A percentile compares a stretch with the other conserved stretches of the same genome.
Conservation (phyloP, 1,139 yeast species). For the Sugiyamaella grinbergsii region DNA sequence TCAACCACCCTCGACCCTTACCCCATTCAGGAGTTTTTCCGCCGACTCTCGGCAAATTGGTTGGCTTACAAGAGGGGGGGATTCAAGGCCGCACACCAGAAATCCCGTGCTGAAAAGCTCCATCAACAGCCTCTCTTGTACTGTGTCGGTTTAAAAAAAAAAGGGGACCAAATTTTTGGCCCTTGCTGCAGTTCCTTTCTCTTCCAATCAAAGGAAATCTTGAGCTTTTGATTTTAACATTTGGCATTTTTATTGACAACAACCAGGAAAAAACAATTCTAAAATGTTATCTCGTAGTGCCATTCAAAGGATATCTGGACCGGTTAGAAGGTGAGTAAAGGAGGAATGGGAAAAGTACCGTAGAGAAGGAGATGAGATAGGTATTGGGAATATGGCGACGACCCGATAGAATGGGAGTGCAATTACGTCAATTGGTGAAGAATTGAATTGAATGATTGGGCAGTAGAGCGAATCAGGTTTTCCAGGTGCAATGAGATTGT, state of each 20-base stretch:
- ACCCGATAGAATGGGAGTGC: background rate
- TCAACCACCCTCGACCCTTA: too few relatives aligned
- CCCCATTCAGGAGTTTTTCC: too few relatives aligned
- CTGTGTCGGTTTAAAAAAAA: background rate
- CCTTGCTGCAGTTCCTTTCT: background rate
- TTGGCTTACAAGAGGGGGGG: too few relatives aligned
- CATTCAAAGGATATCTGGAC: constrained; percentile 11
- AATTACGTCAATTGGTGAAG: background rate
- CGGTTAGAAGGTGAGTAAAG: constrained; percentile 17
- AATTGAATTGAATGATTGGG: background rate
- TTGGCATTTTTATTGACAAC: background rate
- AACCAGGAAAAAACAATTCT: background rate
- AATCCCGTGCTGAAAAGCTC: background rate
- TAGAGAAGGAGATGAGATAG: background rate
- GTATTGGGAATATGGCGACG: background rate
- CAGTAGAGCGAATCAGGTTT: background rate
- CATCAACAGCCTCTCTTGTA: constrained; percentile 1
- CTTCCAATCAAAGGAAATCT: background rate
- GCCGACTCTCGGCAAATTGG: too few relatives aligned
- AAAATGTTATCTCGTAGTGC: constrained; percentile 15
- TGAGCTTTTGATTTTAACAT: too few relatives aligned
- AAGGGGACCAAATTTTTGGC: background rate
- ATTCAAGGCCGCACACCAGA: background rate
- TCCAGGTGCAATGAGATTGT: too few relatives aligned
- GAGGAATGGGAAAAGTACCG: background rate